These are phyloP conservation scores for Hypoxylon sp. DNA, from an alignment of 2,329 filamentous ascomycete genomes.

Conservation along the genomic window DNA sequence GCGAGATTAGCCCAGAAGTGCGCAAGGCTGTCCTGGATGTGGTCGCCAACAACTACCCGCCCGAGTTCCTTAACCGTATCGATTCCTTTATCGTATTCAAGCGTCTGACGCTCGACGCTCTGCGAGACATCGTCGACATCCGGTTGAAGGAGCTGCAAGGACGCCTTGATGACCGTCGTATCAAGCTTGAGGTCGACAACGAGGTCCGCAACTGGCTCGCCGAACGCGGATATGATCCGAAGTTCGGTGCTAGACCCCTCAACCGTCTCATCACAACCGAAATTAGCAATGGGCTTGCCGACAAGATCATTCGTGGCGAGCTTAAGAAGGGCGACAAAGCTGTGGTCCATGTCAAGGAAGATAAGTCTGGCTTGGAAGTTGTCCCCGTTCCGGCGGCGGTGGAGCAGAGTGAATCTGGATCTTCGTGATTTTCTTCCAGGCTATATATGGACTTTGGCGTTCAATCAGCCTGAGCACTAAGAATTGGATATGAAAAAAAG, in stretches of 20 bases:
- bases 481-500: slow-evolving; percentile 16
- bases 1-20: slow-evolving; percentile 80
- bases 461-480: slow-evolving; percentile 5
- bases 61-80: slow-evolving; percentile 96
- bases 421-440: slow-evolving; percentile 13
- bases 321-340: slow-evolving; percentile 82
- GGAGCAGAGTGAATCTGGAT: slow-evolving; percentile 20
- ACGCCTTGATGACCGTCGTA: slow-evolving; percentile 87
- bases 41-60: slow-evolving; percentile 81
- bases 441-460: background rate
- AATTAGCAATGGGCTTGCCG: slow-evolving; percentile 89
- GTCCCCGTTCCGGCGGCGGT: slow-evolving; percentile 32
- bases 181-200: slow-evolving; percentile 78
- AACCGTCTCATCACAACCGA: slow-evolving; percentile 92
- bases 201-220: slow-evolving; percentile 89
- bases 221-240: slow-evolving; percentile 89
- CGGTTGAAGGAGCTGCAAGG: slow-evolving; percentile 86
- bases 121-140: slow-evolving; percentile 95
- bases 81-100: slow-evolving; percentile 98
- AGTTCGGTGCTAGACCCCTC: slow-evolving; percentile 90
- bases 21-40: slow-evolving; percentile 90
- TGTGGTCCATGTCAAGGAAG: slow-evolving; percentile 76
- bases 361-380: slow-evolving; percentile 71
- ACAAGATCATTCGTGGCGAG: slow-evolving; percentile 90
- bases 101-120: slow-evolving; percentile 80